These are phyloP conservation scores for Alternaria alternata DNA, from an alignment of 2,329 filamentous ascomycete species.

Conservation along the genomic window DNA sequence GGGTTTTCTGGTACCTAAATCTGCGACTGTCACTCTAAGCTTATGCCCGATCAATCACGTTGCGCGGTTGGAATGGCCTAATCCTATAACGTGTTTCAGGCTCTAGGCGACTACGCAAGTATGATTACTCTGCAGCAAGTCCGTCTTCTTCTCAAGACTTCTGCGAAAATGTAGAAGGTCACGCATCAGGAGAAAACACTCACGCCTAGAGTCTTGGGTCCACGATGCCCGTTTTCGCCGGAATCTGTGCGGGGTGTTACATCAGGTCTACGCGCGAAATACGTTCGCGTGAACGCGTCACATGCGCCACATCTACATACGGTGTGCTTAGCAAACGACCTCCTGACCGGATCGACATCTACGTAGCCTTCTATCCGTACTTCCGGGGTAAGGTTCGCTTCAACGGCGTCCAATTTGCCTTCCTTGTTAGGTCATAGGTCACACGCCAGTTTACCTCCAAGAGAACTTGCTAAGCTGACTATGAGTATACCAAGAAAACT, in stretches of 20 bases:
- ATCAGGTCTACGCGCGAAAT: neutral
- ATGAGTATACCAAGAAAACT: neutral
- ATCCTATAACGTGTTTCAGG: slow-evolving; percentile 21
- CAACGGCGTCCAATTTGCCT: neutral
- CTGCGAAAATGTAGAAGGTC: neutral
- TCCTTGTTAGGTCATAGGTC: slow-evolving; percentile 4
- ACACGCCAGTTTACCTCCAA: slow-evolving; percentile 11
- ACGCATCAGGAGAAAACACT: neutral
- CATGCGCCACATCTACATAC: slow-evolving; percentile 2
- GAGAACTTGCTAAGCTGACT: slow-evolving; percentile 10
- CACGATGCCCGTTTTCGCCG: neutral
- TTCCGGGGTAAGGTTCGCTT: neutral
- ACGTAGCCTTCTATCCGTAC: neutral
- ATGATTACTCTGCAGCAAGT: neutral
- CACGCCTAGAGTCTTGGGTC: neutral
- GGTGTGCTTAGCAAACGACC: neutral
- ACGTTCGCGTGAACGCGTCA: slow-evolving; percentile 1
- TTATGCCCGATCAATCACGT: slow-evolving; percentile 16
- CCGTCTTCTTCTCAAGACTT: neutral
- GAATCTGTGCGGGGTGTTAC: neutral
- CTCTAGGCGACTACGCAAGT: neutral
- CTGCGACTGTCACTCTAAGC: slow-evolving; percentile 12
- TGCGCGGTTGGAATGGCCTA: slow-evolving; percentile 7
- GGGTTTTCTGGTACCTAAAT: neutral
- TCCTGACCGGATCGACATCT: neutral